Base-by-base conservation (phyloP, 2,329 filamentous ascomycete genomes). In the Aspergillus aculeatus region DNA sequence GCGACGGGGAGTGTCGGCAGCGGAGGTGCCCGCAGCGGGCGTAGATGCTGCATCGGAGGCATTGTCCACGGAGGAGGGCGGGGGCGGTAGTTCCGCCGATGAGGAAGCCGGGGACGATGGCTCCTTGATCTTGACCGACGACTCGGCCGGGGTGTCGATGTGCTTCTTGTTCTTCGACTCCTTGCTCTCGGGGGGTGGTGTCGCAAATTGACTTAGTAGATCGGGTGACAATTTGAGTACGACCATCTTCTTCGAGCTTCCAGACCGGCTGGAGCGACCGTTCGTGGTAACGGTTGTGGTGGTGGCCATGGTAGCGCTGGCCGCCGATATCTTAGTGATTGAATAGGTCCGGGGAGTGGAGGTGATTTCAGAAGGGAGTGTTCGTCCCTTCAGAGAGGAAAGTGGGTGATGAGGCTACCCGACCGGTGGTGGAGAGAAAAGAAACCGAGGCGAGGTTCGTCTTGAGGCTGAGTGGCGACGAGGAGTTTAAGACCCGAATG, bases 1-100 rank as follows among this genome's bases (percentile, higher is more conserved):
- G 80, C 91, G 92, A 81, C 91, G 92, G 12, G 82, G 79, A 6
- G 82, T 86, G 47, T 71, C 74, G 50, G 65, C 71, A 58, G 68
- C 69, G 16, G 79, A 78, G 12, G 70, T 69, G 50, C 71, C 73
- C n/a, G 74, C 69, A 54, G 73, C 74, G n/a, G 75, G 72, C 6
- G 76, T 77, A 44, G 75, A 77, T 38, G 67, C 71, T 50, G 70
- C 70, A 63, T 78, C 76, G 31, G 76, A 78, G 21, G 69, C 75
- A 65, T 75, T 75, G 64, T 79, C 78, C 35, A 74, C 71, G 6
- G 76, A 77, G 5, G 76, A 74, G 12, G 71, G 67, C 47, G 76
- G 74, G 41, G 70, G 65, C 1, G 65, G 62, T n/a, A 70, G 68
- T 38, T 74, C 71, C 35, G 73, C 72, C 14, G 72, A 66, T 19